Evolutionary conservation across 768 basidiomycete genomes (phyloP).

Genomic region (Tylopilus plumbeoviolaceoides): DNA sequence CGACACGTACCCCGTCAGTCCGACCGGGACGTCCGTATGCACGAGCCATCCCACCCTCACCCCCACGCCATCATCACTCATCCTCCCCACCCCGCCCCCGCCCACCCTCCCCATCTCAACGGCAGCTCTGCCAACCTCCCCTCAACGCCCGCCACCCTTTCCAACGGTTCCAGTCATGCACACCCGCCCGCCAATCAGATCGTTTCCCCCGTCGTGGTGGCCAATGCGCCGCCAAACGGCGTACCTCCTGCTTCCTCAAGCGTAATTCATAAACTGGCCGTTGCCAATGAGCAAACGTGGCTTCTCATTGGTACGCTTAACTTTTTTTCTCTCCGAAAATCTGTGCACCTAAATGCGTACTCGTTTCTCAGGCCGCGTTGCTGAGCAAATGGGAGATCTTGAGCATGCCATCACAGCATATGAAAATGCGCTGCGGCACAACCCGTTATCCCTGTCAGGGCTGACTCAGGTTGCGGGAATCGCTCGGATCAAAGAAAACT

Average conservation of each 20-base stretch:
- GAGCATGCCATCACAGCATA: conserved; percentile 92
- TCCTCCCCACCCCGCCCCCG: conserved; percentile 32
- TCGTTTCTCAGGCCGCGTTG: conserved; percentile 72
- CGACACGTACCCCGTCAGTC: conserved; percentile 57
- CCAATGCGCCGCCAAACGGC: conserved; percentile 28
- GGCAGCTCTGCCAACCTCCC: conserved; percentile 42
- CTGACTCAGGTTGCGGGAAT: conserved; percentile 94
- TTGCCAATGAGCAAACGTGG: conserved; percentile 94
- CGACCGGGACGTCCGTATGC: conserved; percentile 61
- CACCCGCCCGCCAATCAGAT: conserved; percentile 34
- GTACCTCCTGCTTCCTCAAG: conserved; percentile 25
- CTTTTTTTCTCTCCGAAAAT: not conserved
- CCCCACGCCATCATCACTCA: conserved; percentile 41
- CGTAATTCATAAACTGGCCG: conserved; percentile 72
- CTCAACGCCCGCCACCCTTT: conserved; percentile 39
- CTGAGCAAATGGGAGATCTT: conserved; percentile 92
- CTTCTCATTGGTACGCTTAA: conserved; percentile 70
- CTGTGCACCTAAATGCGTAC: conserved; percentile 14
- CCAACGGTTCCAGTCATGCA: conserved; percentile 41
- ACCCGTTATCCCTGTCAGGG: conserved; percentile 84
- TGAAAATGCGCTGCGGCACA: conserved; percentile 94
- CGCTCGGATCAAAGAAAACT: conserved; percentile 96
- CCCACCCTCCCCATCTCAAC: conserved; percentile 48
- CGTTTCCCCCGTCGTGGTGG: conserved; percentile 47
- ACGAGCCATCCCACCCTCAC: conserved; percentile 47